Evolutionary conservation across 805 yeast genomes (phyloP).

Genomic region (Pichia membranifaciens): DNA sequence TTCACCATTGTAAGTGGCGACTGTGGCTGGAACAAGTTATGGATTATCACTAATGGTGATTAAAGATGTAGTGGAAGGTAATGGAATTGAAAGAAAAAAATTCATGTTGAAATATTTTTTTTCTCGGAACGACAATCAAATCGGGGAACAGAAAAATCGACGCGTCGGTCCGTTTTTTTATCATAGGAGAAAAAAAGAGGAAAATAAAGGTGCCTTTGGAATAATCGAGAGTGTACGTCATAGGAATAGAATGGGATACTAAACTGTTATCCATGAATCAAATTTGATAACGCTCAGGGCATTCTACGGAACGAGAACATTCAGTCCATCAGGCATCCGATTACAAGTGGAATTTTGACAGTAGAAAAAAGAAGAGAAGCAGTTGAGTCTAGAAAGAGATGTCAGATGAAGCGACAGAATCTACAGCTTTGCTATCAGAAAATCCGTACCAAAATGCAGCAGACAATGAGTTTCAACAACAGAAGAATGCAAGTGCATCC

Average conservation of each 20-base stretch:
- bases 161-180: constrained; percentile 1
- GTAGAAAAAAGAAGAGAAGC: background rate
- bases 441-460: constrained; percentile 25
- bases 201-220: background rate
- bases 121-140: constrained; percentile 3
- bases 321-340: too few species aligned
- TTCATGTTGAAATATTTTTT: constrained; percentile 4
- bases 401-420: constrained; percentile 16
- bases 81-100: background rate
- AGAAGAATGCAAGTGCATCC: background rate
- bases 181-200: background rate
- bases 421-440: constrained; percentile 28
- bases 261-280: too few species aligned
- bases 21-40: too few species aligned
- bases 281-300: too few species aligned
- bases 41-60: too few species aligned
- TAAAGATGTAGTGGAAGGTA: too few species aligned
- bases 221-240: too few species aligned
- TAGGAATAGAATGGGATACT: too few species aligned
- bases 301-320: too few species aligned
- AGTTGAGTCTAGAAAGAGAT: background rate
- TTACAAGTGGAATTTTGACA: too few species aligned
- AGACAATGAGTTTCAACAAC: background rate
- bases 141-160: background rate
- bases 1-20: constrained; percentile 24